Conservation (phyloP, 352 stramenopile genomes). For the Peronospora belbahrii region DNA sequence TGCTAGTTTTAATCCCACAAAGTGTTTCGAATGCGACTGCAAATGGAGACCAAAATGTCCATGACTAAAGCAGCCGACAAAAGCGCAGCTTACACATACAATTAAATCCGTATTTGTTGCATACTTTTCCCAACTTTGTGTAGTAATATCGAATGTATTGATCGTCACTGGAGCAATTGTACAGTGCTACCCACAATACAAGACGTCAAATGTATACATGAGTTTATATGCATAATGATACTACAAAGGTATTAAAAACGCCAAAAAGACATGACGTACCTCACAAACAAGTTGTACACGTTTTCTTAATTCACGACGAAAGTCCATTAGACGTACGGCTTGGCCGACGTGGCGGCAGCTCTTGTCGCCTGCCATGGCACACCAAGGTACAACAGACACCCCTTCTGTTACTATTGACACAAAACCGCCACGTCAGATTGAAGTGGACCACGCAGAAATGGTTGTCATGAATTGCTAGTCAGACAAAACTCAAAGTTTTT, state of each 20-base stretch:
- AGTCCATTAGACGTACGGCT: conserved; percentile 38
- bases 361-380: conserved; percentile 35
- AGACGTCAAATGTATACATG: neutral
- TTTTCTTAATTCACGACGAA: conserved; percentile 47
- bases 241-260: no score
- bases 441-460: no score
- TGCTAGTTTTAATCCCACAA: conserved; percentile 41
- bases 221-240: no score
- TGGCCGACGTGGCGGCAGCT: conserved; percentile 52
- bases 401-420: no score
- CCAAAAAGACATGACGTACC: neutral
- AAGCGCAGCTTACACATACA: conserved; percentile 53
- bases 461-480: no score
- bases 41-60: conserved; percentile 51
- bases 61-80: conserved; percentile 44
- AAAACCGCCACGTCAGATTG: no score
- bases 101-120: conserved; percentile 32
- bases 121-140: conserved; percentile 31
- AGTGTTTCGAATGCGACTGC: conserved; percentile 50
- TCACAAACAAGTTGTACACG: conserved; percentile 36
- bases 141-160: neutral
- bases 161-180: neutral
- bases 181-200: no score
- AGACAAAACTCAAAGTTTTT: no score
- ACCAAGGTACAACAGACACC: no score